These are phyloP conservation scores for Cryphonectria carpinicola DNA, from an alignment of 2,329 filamentous ascomycete genomes.

Conservation along the genomic window DNA sequence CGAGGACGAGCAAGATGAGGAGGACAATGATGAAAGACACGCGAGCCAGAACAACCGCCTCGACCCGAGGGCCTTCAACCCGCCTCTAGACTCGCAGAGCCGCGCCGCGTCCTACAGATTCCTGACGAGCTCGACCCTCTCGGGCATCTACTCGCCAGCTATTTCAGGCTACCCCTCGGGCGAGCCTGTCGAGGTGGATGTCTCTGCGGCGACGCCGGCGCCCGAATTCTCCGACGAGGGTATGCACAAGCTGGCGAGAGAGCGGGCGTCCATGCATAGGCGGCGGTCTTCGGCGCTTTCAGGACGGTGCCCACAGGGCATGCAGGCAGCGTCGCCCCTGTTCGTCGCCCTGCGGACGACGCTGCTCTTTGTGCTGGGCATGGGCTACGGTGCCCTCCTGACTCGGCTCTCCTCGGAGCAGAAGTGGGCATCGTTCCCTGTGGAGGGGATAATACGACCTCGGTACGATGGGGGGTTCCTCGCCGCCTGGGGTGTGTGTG, in stretches of 20 bases:
- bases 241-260: slow-evolving; percentile 50
- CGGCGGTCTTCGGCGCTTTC: slow-evolving; percentile 43
- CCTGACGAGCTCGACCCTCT: slow-evolving; percentile 85
- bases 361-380: slow-evolving; percentile 77
- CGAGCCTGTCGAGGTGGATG: slow-evolving; percentile 35
- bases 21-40: slow-evolving; percentile 6
- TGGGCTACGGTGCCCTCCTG: slow-evolving; percentile 82
- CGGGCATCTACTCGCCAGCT: slow-evolving; percentile 83
- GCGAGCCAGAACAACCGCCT: slow-evolving; percentile 43
- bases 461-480: slow-evolving; percentile 68
- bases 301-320: slow-evolving; percentile 24
- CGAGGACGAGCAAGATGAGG: slow-evolving; percentile 43
- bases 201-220: slow-evolving; percentile 60
- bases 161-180: slow-evolving; percentile 52
- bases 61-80: slow-evolving; percentile 37
- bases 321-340: slow-evolving; percentile 40
- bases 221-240: slow-evolving; percentile 48
- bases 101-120: slow-evolving; percentile 82
- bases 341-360: slow-evolving; percentile 61
- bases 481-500: slow-evolving; percentile 78
- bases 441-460: slow-evolving; percentile 49
- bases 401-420: slow-evolving; percentile 76
- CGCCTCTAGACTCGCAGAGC: slow-evolving; percentile 51
- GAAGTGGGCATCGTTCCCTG: slow-evolving; percentile 64
- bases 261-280: slow-evolving; percentile 40